phyloP scores from a whole-genome alignment of 2,329 filamentous ascomycete genomes.

The Didymellaceae sp. region DNA sequence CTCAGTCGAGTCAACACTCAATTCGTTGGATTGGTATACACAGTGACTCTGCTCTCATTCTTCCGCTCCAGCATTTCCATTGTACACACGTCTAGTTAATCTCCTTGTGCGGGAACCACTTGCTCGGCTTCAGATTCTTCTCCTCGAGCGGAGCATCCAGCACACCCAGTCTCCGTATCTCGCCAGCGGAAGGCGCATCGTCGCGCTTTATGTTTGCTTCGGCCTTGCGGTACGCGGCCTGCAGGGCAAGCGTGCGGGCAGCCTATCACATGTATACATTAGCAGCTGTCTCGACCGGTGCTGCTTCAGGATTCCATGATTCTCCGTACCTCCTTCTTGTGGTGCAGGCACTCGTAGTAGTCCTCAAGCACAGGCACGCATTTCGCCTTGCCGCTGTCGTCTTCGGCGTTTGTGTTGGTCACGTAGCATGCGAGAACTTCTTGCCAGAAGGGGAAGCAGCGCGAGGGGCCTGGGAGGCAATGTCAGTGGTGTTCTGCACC shows the following conservation, averaged over 20 bases:
- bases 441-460: constrained; percentile 99
- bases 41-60: neutral
- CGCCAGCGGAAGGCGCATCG: constrained; percentile 78
- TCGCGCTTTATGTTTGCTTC: constrained; percentile 77
- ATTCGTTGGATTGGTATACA: constrained; percentile 11
- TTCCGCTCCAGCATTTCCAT: neutral
- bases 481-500: constrained; percentile 1
- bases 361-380: constrained; percentile 87
- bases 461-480: constrained; percentile 63
- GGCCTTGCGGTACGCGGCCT: constrained; percentile 82
- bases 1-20: neutral
- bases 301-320: too few species aligned
- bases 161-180: constrained; percentile 87
- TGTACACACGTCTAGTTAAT: constrained; percentile 38
- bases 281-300: neutral
- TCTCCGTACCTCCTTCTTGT: constrained; percentile 89
- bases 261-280: constrained; percentile 61
- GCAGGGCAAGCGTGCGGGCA: constrained; percentile 77
- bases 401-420: constrained; percentile 82
- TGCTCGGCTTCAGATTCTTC: constrained; percentile 56
- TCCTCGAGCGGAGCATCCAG: constrained; percentile 81
- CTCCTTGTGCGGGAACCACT: constrained; percentile 52
- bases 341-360: constrained; percentile 98
- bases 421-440: constrained; percentile 98
- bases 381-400: constrained; percentile 83